A percentile compares a stretch with the other conserved stretches of the same genome.
Conservation (phyloP, 768 basidiomycete species). For the Boletellus emodensis region DNA sequence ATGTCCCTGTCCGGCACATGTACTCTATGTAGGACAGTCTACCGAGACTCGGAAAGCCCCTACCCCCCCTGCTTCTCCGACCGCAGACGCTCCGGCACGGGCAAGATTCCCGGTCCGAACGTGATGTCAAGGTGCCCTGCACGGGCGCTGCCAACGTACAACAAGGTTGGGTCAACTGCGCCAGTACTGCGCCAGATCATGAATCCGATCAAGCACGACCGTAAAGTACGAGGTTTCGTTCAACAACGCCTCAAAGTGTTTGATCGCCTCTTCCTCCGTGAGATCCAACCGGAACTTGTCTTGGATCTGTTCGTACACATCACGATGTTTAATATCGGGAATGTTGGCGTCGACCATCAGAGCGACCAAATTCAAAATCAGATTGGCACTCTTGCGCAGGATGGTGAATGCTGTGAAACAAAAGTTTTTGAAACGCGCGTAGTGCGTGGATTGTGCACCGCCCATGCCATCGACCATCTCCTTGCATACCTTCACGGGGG, state of each 20-base stretch:
- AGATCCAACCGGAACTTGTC: conserved; percentile 95
- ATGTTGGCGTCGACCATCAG: conserved; percentile 98
- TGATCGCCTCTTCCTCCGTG: conserved; percentile 95
- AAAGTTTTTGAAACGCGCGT: conserved; percentile 91
- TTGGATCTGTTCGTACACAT: conserved; percentile 85
- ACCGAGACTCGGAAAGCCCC: no score
- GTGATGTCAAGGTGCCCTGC: no score
- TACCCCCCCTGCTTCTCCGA: no score
- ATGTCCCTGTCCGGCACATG: no score
- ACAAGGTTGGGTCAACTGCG: conserved; percentile 47
- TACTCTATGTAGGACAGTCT: no score
- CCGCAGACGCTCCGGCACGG: no score
- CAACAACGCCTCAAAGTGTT: conserved; percentile 89
- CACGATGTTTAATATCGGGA: conserved; percentile 91
- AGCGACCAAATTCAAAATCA: conserved; percentile 92
- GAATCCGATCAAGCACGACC: conserved; percentile 89
- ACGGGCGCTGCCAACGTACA: conserved; percentile 3
- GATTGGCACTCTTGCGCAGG: conserved; percentile 93
- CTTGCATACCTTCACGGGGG: conserved; percentile 97
- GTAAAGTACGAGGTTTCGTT: conserved; percentile 96
- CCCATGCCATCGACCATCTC: conserved; percentile 99
- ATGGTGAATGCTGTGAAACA: conserved; percentile 98
- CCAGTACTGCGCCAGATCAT: conserved; percentile 89
- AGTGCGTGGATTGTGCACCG: conserved; percentile 93
- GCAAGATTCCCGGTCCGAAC: no score